Conservation (phyloP, 345 rosid genomes). For the Citrus maxima region DNA sequence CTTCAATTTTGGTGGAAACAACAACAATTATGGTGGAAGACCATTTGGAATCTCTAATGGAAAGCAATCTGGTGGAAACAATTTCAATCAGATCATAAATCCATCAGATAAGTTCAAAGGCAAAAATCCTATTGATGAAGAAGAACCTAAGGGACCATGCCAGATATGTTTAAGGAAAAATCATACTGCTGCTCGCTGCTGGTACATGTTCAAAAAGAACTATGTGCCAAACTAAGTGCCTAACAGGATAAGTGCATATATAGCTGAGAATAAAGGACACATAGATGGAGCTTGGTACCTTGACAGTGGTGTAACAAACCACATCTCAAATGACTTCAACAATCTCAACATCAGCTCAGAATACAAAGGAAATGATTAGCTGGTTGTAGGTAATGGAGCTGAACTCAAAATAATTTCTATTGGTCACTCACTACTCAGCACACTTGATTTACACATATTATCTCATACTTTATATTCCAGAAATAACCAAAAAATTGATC, state of each 20-base stretch:
- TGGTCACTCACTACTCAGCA: not conserved
- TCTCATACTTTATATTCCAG: not conserved
- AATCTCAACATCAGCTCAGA: not conserved
- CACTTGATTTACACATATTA: not conserved
- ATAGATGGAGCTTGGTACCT: not conserved
- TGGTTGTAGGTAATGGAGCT: not conserved
- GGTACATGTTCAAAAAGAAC: no score
- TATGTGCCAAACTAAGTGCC: no score
- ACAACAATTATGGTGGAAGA: no score
- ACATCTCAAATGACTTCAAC: accelerated
- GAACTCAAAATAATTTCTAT: not conserved
- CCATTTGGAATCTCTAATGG: no score
- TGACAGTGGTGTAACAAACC: not conserved
- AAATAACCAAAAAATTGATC: not conserved
- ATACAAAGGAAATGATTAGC: not conserved
- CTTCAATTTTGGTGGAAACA: no score
- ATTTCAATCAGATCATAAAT: no score
- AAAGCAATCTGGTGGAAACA: no score
- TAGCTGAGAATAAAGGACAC: not conserved
- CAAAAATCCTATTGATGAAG: no score
- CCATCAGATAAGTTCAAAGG: no score
- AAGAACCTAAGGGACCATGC: no score
- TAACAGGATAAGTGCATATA: no score
- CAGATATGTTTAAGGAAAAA: no score
- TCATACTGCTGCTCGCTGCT: accelerated